These are phyloP conservation scores for Secale cereale DNA, from an alignment of 176 grass and related monocot genomes.

Conservation along the genomic window DNA sequence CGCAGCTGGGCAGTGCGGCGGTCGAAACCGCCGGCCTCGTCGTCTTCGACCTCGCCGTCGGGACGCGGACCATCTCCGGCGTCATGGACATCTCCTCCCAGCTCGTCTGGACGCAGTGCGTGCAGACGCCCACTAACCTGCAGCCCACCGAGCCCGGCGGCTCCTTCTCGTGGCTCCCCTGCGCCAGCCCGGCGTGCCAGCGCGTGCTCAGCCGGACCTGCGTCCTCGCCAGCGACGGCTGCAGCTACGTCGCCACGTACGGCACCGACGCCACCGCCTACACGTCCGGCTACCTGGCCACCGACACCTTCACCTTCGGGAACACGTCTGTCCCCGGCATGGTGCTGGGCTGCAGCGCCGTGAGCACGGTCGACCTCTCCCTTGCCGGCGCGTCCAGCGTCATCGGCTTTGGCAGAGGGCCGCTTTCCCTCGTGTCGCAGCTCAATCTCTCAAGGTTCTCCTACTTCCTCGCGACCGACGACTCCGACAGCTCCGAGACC, in stretches of 20 bases:
- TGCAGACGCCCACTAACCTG: background rate
- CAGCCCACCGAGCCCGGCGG: background rate
- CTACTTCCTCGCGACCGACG: constrained; percentile 1
- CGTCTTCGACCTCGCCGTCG: constrained; percentile 19
- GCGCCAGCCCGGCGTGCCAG: background rate
- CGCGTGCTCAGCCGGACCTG: background rate
- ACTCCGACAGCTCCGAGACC: background rate
- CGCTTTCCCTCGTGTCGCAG: constrained; percentile 16
- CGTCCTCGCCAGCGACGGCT: background rate
- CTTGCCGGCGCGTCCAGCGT: constrained; percentile 8
- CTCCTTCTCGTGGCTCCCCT: constrained; percentile 9
- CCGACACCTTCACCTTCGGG: constrained; percentile 14
- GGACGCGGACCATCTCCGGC: background rate
- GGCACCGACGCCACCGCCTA: background rate
- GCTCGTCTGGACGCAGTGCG: constrained; percentile 17
- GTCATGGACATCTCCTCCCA: background rate
- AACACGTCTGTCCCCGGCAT: background rate
- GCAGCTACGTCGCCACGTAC: background rate
- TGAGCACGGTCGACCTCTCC: background rate
- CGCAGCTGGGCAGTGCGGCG: background rate
- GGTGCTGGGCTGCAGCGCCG: constrained; percentile 18
- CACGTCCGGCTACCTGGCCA: constrained; percentile 15
- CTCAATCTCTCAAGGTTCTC: constrained; percentile 17
- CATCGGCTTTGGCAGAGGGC: background rate
- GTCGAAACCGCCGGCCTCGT: background rate